Conservation (phyloP, 148 eudicot genomes). For the Heliamphora exappendiculata region DNA sequence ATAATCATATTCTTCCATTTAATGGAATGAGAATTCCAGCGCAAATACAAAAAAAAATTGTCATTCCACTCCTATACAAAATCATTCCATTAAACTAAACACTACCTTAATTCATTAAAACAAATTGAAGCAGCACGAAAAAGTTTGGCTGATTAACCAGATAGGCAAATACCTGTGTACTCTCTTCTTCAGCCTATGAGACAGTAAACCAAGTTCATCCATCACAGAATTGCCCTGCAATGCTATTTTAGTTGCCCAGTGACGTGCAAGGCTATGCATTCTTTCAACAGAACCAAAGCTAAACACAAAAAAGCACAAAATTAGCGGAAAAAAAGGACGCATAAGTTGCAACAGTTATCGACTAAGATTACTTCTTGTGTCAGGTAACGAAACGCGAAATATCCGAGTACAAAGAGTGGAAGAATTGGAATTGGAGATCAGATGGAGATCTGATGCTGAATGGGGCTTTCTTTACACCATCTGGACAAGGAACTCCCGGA, state of each 20-base stretch:
- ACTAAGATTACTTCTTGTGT: slow-evolving; percentile 1
- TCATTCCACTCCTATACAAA: no score
- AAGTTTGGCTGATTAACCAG: background rate
- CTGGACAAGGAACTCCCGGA: slow-evolving; percentile 16
- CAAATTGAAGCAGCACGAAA: background rate
- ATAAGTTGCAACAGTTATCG: background rate
- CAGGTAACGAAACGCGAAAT: slow-evolving; percentile 29
- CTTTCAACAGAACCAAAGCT: background rate
- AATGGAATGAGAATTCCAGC: no score
- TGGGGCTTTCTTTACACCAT: slow-evolving; percentile 22
- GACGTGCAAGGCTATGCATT: background rate
- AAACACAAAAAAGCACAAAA: background rate
- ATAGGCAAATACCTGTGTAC: background rate
- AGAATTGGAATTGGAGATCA: slow-evolving; percentile 25
- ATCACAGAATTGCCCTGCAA: no score
- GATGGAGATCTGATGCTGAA: slow-evolving; percentile 28
- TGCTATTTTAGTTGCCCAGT: background rate
- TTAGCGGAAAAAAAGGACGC: background rate
- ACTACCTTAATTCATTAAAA: background rate
- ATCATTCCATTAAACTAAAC: no score
- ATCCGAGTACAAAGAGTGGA: slow-evolving; percentile 17
- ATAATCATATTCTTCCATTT: no score
- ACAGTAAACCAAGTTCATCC: background rate
- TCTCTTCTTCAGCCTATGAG: background rate
- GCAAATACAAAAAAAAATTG: no score